Percentiles rank a stretch among this genome's conserved stretches.
Evolutionary conservation across 2,329 filamentous ascomycete species (phyloP).

Genomic region (Polytolypa hystricis): DNA sequence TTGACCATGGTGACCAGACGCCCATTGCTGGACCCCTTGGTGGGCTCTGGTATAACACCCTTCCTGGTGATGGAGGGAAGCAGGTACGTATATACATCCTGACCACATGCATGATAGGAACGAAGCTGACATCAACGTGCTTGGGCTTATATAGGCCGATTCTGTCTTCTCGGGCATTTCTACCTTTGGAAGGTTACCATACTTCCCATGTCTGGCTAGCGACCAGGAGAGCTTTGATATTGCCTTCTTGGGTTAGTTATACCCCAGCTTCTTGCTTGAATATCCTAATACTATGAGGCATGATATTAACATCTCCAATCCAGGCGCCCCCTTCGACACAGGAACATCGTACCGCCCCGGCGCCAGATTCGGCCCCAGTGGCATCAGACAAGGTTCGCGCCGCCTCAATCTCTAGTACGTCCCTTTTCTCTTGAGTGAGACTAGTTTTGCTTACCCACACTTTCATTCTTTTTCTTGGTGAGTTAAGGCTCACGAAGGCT

Average conservation of each 20-base stretch:
- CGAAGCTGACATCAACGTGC: not conserved
- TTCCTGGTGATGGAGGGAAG: slow-evolving; percentile 74
- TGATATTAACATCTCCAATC: too few species aligned
- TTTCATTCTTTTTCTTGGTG: too few species aligned
- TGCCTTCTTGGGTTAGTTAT: slow-evolving; percentile 60
- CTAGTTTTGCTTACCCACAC: too few species aligned
- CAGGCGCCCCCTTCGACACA: slow-evolving; percentile 73
- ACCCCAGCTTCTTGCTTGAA: not conserved
- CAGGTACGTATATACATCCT: slow-evolving; percentile 43
- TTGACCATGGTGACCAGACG: slow-evolving; percentile 46
- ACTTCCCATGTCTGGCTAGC: slow-evolving; percentile 63
- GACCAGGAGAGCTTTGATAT: slow-evolving; percentile 67
- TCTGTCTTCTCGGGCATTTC: slow-evolving; percentile 82
- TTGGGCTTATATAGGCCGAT: slow-evolving; percentile 50
- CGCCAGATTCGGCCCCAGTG: slow-evolving; percentile 72
- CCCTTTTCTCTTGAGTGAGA: too few species aligned
- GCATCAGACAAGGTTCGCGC: slow-evolving; percentile 76
- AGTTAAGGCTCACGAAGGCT: slow-evolving; percentile 38
- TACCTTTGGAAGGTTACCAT: slow-evolving; percentile 70
- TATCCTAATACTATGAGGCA: too few species aligned
- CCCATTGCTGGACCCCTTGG: slow-evolving; percentile 58
- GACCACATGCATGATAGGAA: not conserved
- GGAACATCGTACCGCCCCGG: slow-evolving; percentile 77
- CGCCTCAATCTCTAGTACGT: slow-evolving; percentile 78
- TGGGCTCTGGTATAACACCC: slow-evolving; percentile 68